Evolutionary conservation across 768 basidiomycete species (phyloP), one percentile per base, ranked within the genome.

Genomic region (Calocybe cyanea): DNA sequence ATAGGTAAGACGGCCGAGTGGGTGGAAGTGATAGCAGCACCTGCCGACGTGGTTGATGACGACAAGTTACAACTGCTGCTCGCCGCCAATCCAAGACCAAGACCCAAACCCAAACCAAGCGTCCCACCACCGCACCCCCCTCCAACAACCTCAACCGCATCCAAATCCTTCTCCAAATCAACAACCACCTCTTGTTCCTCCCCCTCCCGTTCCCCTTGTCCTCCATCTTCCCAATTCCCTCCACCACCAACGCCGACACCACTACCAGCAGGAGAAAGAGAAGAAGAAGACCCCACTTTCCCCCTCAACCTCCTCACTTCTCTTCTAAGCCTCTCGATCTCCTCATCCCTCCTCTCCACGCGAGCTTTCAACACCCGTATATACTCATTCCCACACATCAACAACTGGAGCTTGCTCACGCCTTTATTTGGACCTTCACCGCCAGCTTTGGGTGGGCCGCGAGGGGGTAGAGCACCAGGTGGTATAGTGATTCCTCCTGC

Each of bases 391-490:
- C 88, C 89, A 58, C 90, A 94, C 48, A 91, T 82, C 45, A 97
- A 65, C 30, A 97, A 69, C 65, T 95, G 93, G 46, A 96, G 70
- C 72, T 96, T 97, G 72, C 89, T 92, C 38, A 97, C 92, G 13
- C 84, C 85, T 58, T 93, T 87, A 64, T 97, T 97, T 8, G 93
- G 93, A n/a, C 93, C 92, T 48, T 94, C 91, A 2, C 80, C 75
- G 41, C 87, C 78, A 19, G 85, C 80, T 63, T 92, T 81, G 3
- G 92, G 91, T 7, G 93, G 87, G 0, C 94, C 87, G 7, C 93
- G 77, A 1, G 93, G 93, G 0, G 93, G 93, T 13, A 93, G 77
- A 0, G 88, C 86, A 20, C 93, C 93, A 6, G 93, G 92, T 1
- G 93, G 75, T 2, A 85, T 68, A n/a, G n/a, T n/a, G n/a, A n/a